Base-by-base conservation (phyloP, 192 early-diverging fungal genomes). In the Chytriomyces sp. region DNA sequence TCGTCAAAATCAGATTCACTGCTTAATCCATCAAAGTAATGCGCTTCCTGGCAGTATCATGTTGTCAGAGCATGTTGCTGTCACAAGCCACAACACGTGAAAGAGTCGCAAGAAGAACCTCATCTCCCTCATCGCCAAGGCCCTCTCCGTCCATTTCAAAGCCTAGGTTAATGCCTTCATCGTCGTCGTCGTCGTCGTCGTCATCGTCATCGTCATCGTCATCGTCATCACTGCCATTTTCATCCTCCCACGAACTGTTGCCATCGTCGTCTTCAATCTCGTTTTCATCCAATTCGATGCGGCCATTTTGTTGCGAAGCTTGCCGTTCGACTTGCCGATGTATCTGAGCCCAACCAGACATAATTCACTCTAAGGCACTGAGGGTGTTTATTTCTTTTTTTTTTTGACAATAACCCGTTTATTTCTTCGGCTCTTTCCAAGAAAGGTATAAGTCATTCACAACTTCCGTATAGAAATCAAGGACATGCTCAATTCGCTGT, bases 401-500 rank as follows among this genome's bases (percentile, higher is more conserved):
- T 35, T n/a, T n/a, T n/a, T n/a, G n/a, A n/a, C n/a, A n/a, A n/a
- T n/a, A n/a, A 35, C 28, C 28, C 28, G 0, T 35, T 35, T 35
- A 35, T 35, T 35, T 35, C 28, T 35, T 35, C 28, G 28, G 28
- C 28, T 35, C 28, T 35, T 35, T 35, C 28, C 28, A 35, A 35
- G 28, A 35, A 35, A 35, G 28, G 28, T 35, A 35, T 2, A 35
- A 70, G 18, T 43, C 69, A 50, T 70, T 20, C 45, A 49, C 74
- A 53, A 53, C 20, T 24, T 67, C 44, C 24, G 64, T 67, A 5
- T 65, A 46, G 10, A 13, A 16, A 13, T 47, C 64, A 13, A 76
- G 6, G 6, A 76, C 3, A 28, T 45, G 50, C 8, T 65, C 64
- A 48, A 76, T 65, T 26, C 74, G 62, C 50, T 64, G 74, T n/a